Evolutionary conservation across 2,329 filamentous ascomycete species (phyloP).

Genomic region (Clonostachys sp.): DNA sequence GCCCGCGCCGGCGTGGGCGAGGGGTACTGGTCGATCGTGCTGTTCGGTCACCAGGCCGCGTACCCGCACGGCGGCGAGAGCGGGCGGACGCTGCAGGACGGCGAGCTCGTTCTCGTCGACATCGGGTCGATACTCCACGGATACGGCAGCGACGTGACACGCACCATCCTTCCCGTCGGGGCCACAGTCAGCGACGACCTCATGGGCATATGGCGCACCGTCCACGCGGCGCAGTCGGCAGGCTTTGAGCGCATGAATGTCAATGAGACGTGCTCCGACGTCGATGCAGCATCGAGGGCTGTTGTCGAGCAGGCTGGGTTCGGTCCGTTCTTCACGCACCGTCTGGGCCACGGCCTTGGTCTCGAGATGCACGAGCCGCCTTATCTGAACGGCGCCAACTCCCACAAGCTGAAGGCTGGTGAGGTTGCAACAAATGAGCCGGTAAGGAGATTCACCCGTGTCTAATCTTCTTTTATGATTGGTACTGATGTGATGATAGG

Average conservation of each 20-base stretch:
- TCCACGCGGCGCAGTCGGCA: conserved; percentile 56
- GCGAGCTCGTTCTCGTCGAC: conserved; percentile 58
- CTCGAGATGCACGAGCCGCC: conserved; percentile 64
- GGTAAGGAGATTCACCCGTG: too few species aligned
- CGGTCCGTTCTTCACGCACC: conserved; percentile 54
- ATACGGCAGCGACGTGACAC: neutral
- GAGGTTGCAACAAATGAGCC: conserved; percentile 60
- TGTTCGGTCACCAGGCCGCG: conserved; percentile 53
- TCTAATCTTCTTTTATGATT: too few species aligned
- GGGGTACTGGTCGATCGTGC: conserved; percentile 59
- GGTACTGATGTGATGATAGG: too few species aligned
- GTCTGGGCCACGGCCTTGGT: conserved; percentile 60
- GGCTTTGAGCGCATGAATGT: conserved; percentile 44
- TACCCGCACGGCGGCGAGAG: conserved; percentile 50
- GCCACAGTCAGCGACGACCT: too few species aligned
- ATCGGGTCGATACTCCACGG: conserved; percentile 32
- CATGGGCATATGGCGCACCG: conserved; percentile 47
- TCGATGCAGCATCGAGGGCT: conserved; percentile 55
- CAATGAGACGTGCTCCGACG: conserved; percentile 50
- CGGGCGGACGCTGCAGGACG: conserved; percentile 41
- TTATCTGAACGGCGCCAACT: conserved; percentile 45
- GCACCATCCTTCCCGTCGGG: too few species aligned
- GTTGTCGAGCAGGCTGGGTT: conserved; percentile 57
- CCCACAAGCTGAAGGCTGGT: conserved; percentile 36
- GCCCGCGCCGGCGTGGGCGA: conserved; percentile 10